These are phyloP conservation scores for Casuarina cunninghamiana DNA, from an alignment of 306 rosid species.

Conservation along the genomic window DNA sequence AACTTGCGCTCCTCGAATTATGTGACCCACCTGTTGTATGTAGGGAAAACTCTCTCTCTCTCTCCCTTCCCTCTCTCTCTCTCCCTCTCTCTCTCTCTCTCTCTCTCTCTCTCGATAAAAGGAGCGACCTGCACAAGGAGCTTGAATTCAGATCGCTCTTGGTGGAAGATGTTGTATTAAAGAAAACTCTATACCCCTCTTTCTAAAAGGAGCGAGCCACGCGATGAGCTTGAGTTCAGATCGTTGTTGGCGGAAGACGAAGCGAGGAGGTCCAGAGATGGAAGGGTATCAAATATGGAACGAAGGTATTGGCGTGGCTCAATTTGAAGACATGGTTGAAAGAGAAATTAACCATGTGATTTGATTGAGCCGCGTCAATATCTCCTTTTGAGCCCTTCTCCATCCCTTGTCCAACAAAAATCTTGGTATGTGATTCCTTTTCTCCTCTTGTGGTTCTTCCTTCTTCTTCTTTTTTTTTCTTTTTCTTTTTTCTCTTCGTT, in stretches of 20 bases:
- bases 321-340: conserved; percentile 62
- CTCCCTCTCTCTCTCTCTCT: background rate
- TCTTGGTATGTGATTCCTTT: conserved; percentile 28
- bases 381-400: conserved; percentile 51
- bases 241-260: background rate
- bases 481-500: background rate
- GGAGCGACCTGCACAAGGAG: too few relatives aligned
- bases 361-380: conserved; percentile 98
- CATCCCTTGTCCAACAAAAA: conserved; percentile 10
- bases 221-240: conserved; percentile 1
- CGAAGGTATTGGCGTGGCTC: conserved; percentile 77
- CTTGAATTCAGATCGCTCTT: conserved; percentile 6
- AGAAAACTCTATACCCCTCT: background rate
- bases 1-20: background rate
- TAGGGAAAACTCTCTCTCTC: conserved; percentile 1
- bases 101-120: too few relatives aligned
- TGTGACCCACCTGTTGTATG: background rate
- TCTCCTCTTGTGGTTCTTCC: too few relatives aligned
- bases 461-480: background rate
- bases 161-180: background rate
- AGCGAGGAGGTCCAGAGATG: conserved; percentile 24
- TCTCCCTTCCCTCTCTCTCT: background rate
- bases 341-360: conserved; percentile 39
- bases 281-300: conserved; percentile 31
- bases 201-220: background rate